Evolutionary conservation across 345 rosid species (phyloP).

Genomic region (Angophora floribunda): DNA sequence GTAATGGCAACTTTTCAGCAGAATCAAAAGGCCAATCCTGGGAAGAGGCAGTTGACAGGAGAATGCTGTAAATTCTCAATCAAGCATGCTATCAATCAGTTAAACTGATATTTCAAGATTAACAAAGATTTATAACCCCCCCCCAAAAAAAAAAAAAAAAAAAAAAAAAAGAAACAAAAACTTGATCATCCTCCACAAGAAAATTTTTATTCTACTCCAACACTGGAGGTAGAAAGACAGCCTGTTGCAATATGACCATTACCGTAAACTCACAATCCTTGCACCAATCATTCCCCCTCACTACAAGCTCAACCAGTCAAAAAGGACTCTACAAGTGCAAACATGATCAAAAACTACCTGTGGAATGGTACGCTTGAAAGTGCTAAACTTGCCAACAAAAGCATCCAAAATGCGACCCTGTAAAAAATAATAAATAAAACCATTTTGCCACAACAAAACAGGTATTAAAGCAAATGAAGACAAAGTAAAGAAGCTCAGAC

Average conservation of each 20-base stretch:
- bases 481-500: conserved; percentile 26
- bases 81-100: not conserved
- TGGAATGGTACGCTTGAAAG: conserved; percentile 96
- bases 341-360: conserved; percentile 44
- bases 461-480: not conserved
- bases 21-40: not conserved
- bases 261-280: not conserved
- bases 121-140: not conserved
- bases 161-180: not conserved
- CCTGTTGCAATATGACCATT: not conserved
- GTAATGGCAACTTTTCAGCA: not conserved
- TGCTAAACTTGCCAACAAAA: conserved; percentile 96
- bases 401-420: conserved; percentile 98
- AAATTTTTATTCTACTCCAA: not conserved
- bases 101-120: not conserved
- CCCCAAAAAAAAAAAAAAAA: not conserved
- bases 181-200: not conserved
- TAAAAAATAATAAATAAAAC: conserved; percentile 8
- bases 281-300: not conserved
- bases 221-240: not conserved
- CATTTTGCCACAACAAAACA: not conserved
- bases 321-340: not conserved
- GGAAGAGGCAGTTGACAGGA: not conserved
- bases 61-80: not conserved
- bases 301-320: not conserved